phyloP scores from a whole-genome alignment of 192 early-diverging fungal species.

The Coemansia sp. region DNA sequence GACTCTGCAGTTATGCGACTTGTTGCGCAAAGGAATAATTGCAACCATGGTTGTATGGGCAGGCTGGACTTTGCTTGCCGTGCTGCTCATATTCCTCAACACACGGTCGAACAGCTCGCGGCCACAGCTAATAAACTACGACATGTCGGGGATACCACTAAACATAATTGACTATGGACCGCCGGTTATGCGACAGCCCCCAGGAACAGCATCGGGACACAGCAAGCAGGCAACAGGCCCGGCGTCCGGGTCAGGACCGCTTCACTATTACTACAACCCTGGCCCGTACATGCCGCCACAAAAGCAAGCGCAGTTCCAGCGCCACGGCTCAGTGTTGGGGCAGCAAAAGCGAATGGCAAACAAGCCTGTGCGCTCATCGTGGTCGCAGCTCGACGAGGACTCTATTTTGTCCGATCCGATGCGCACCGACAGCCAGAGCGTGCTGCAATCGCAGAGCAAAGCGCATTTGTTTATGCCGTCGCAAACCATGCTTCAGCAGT shows the following conservation, averaged over 20 bases:
- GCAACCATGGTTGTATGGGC: conserved; percentile 23
- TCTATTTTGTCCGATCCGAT: conserved; percentile 19
- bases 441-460: conserved; percentile 17
- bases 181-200: background rate
- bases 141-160: conserved; percentile 10
- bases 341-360: conserved; percentile 11
- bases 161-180: conserved; percentile 6
- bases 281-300: background rate
- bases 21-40: conserved; percentile 36
- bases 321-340: conserved; percentile 1
- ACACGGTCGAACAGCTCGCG: conserved; percentile 14
- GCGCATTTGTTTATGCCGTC: conserved; percentile 12
- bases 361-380: conserved; percentile 34
- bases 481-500: conserved; percentile 35
- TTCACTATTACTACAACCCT: conserved; percentile 3
- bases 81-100: conserved; percentile 31
- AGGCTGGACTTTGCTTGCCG: conserved; percentile 30
- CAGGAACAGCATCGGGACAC: background rate
- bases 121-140: conserved; percentile 7
- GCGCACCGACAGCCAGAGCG: conserved; percentile 30
- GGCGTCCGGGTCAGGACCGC: background rate
- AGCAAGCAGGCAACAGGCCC: background rate
- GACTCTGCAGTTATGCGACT: conserved; percentile 14
- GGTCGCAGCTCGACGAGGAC: conserved; percentile 45
- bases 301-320: background rate